These are phyloP conservation scores for Chaetomium strumarium DNA, from an alignment of 2,329 filamentous ascomycete genomes.

Conservation along the genomic window DNA sequence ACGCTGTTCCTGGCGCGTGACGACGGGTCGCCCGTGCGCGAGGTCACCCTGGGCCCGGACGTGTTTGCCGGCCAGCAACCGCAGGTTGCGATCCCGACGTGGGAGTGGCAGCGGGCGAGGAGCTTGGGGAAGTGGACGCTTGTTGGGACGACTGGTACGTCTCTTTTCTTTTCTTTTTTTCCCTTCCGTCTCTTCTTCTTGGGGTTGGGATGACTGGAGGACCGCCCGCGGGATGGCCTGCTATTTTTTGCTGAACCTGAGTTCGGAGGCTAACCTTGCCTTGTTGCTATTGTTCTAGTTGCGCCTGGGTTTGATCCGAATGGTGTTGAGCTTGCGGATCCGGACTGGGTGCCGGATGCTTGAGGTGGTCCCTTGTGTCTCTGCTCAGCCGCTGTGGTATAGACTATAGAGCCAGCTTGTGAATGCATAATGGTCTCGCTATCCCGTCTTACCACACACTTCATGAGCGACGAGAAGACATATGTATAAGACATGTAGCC, in stretches of 20 bases:
- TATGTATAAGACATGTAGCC: no score
- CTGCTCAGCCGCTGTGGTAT: no score
- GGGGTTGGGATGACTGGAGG: neutral
- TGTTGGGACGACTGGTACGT: slow-evolving; percentile 30
- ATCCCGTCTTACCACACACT: no score
- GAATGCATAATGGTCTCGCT: no score
- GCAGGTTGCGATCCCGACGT: slow-evolving; percentile 37
- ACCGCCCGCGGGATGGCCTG: neutral
- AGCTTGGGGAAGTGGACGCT: slow-evolving; percentile 45
- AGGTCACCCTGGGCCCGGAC: slow-evolving; percentile 37
- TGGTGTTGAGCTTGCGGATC: neutral
- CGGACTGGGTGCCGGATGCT: neutral
- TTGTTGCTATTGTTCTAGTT: neutral
- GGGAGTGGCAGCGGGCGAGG: slow-evolving; percentile 42
- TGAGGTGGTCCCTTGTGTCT: no score
- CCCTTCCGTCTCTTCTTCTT: no score
- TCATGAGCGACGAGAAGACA: no score
- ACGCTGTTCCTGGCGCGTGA: slow-evolving; percentile 39
- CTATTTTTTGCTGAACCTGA: neutral
- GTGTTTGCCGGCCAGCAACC: slow-evolving; percentile 38
- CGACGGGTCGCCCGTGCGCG: slow-evolving; percentile 35
- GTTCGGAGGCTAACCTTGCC: neutral
- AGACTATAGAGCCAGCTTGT: no score
- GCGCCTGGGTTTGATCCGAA: neutral
- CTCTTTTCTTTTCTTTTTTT: neutral